phyloP scores from a whole-genome alignment of 169 alveolate genomes.

The Plasmodium cynomolgi region DNA sequence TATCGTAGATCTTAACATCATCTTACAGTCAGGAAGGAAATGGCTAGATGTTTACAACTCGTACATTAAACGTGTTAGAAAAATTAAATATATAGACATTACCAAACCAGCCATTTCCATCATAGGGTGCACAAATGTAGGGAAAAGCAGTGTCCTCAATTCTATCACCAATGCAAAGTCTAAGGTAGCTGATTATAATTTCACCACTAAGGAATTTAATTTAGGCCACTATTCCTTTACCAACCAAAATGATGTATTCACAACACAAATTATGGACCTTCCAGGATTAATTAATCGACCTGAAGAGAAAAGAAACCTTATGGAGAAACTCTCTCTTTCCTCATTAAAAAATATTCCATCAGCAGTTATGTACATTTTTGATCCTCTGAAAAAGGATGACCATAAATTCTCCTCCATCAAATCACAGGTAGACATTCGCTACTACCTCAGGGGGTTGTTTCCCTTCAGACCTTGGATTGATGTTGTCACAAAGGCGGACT shows the following conservation, averaged over 20 bases:
- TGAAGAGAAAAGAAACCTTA: conserved; percentile 68
- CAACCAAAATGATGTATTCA: conserved; percentile 34
- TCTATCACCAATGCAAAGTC: conserved; percentile 64
- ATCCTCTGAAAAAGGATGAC: conserved; percentile 63
- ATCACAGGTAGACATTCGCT: conserved; percentile 63
- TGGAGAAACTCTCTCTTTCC: conserved; percentile 63
- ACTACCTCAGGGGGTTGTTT: conserved; percentile 61
- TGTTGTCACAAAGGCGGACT: conserved; percentile 58
- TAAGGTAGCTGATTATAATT: conserved; percentile 54
- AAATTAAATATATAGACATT: conserved; percentile 64
- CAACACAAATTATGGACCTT: conserved; percentile 70
- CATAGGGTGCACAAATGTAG: conserved; percentile 72
- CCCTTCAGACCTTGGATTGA: conserved; percentile 75
- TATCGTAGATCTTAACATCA: conserved; percentile 48
- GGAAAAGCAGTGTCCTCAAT: conserved; percentile 63
- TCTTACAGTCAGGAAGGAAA: conserved; percentile 67
- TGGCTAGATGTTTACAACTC: conserved; percentile 62
- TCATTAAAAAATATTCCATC: conserved; percentile 64
- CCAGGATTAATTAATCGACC: conserved; percentile 70
- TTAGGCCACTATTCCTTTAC: conserved; percentile 72
- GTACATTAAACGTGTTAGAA: conserved; percentile 46
- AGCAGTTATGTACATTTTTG: conserved; percentile 67
- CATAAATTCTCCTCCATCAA: conserved; percentile 59
- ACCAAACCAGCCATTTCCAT: conserved; percentile 65
- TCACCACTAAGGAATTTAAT: conserved; percentile 65